Evolutionary conservation across 441 rosid genomes (phyloP), one percentile per base, ranked within the genome.

Genomic region (Populus hybrid): DNA sequence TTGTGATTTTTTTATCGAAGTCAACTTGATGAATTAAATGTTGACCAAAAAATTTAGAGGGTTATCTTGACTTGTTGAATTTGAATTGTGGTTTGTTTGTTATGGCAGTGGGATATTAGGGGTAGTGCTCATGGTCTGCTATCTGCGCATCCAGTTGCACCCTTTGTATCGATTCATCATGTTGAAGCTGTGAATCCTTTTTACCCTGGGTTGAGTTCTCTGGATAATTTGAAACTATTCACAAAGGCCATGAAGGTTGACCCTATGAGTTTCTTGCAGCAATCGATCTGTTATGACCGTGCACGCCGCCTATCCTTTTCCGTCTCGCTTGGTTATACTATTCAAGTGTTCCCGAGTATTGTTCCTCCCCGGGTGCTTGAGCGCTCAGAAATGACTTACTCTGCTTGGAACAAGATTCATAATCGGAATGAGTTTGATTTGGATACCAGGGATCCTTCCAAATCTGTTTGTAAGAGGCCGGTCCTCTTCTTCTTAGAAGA

Each of bases 131-230:
- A 86, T 33, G 97, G 99, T 38, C 86, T 94, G 64, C 83, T 94
- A 75, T 86, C 95, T 1, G 71, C 97, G 14, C 99, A 94, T 68
- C 97, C 97, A 0, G 80, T 93, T 18, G 94, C 93, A 0, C 99
- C 99, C 33, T 93, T 94, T 79, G 79, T 94, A 66, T 92, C 97
- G 0, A 86, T 94, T 74, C 99, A 94, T 82, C 97, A 94, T 81
- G 85, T 92, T 74, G 97, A 94, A 85, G 90, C 92, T 50, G 93
- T 91, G 10, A 91, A 93, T 73, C 92, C 99, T 4, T 85, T 93
- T 29, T 94, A 84, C 81, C 99, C 97, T 20, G 94, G 92, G 6
- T 81, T 93, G 83, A 87, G 82, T 45, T 83, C 87, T 1, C 61
- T 93, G 83, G 94, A 90, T 74, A 85, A 92, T 79, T 87, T 94